Evolutionary conservation across 345 rosid genomes (phyloP).

Genomic region (Mallotus nudiflorus): DNA sequence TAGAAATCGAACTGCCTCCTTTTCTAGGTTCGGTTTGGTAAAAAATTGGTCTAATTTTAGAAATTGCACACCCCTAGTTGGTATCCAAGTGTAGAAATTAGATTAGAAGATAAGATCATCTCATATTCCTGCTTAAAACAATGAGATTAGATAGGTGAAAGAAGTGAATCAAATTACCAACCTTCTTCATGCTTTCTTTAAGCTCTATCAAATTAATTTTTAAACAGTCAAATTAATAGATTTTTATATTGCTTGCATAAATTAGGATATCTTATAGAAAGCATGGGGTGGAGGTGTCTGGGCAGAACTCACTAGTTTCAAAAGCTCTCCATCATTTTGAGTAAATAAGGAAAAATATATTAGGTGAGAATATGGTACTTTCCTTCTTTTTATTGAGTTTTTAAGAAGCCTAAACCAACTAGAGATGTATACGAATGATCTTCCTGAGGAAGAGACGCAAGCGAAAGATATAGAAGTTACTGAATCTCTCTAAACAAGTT

Average conservation of each 20-base stretch:
- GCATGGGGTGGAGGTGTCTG: slow-evolving; percentile 62
- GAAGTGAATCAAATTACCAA: neutral
- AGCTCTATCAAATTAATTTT: too few species aligned
- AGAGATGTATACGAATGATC: slow-evolving; percentile 52
- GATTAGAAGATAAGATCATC: slow-evolving; percentile 14
- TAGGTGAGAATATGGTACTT: slow-evolving; percentile 48
- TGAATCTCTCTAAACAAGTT: slow-evolving; percentile 28
- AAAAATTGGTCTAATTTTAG: too few species aligned
- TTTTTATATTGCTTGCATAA: slow-evolving; percentile 54
- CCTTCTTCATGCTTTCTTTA: too few species aligned
- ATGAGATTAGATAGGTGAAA: neutral
- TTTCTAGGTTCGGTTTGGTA: too few species aligned
- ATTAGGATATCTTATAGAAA: slow-evolving; percentile 59
- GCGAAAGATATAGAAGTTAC: too few species aligned
- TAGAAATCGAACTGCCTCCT: too few species aligned
- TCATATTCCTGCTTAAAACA: slow-evolving; percentile 31
- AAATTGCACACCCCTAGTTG: too few species aligned
- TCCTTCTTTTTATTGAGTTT: slow-evolving; percentile 66
- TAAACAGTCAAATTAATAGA: too few species aligned
- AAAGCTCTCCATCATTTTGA: slow-evolving; percentile 53
- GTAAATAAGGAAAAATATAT: slow-evolving; percentile 59
- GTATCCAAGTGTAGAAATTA: slow-evolving; percentile 15
- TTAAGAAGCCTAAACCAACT: slow-evolving; percentile 59
- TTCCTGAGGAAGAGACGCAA: slow-evolving; percentile 38
- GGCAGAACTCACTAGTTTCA: slow-evolving; percentile 58